These are phyloP conservation scores for Arthroderma sp. DNA, from an alignment of 2,329 filamentous ascomycete genomes.

Conservation along the genomic window DNA sequence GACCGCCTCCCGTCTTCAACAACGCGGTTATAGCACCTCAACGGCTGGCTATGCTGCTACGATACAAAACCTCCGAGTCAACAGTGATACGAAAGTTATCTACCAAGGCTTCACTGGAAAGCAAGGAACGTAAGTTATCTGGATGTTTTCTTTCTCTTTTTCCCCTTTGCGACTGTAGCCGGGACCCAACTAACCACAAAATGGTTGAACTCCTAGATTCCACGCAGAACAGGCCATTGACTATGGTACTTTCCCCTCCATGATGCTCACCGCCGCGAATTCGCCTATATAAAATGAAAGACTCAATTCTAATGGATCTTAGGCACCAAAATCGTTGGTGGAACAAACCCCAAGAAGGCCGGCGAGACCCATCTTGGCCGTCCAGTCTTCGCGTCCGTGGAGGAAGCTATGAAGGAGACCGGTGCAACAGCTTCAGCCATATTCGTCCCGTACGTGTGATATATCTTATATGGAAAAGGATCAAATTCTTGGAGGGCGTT, in stretches of 20 bases:
- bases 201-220: conserved; percentile 51
- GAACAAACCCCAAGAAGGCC: conserved; percentile 98
- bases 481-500: neutral
- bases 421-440: conserved; percentile 85
- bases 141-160: too few species aligned
- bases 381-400: conserved; percentile 84
- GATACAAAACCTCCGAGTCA: conserved; percentile 81
- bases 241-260: conserved; percentile 55
- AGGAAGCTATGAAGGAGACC: conserved; percentile 77
- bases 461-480: neutral
- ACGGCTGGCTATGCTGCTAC: conserved; percentile 59
- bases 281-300: conserved; percentile 1
- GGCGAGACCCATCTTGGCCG: conserved; percentile 77
- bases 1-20: conserved; percentile 39
- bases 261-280: conserved; percentile 3
- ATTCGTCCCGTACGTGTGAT: conserved; percentile 66
- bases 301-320: conserved; percentile 15
- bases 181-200: conserved; percentile 7
- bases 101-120: conserved; percentile 97
- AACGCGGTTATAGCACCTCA: conserved; percentile 60
- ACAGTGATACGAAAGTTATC: conserved; percentile 81
- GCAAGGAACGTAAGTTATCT: conserved; percentile 68
- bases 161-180: too few species aligned
- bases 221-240: conserved; percentile 96
- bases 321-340: conserved; percentile 96